These are phyloP conservation scores for Linderina pennispora DNA, from an alignment of 192 early-diverging fungal genomes.

Conservation along the genomic window DNA sequence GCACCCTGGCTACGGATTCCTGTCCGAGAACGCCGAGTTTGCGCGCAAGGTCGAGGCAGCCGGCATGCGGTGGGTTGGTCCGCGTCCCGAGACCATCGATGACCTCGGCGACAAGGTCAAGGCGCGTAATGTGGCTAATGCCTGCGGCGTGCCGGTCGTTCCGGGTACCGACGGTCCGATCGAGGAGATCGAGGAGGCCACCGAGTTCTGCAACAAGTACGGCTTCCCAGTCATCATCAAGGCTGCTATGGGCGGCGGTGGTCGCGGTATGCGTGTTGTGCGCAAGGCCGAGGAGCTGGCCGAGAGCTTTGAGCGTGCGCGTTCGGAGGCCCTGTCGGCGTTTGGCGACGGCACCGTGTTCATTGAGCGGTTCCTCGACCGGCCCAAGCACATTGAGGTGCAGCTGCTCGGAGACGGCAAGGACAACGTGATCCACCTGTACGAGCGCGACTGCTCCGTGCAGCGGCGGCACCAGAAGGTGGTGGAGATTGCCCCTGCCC, in stretches of 20 bases:
- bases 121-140: conserved; percentile 75
- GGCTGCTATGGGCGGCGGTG: conserved; percentile 94
- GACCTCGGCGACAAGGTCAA: conserved; percentile 93
- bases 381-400: conserved; percentile 94
- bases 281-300: conserved; percentile 64
- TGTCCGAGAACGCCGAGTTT: conserved; percentile 91
- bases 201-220: conserved; percentile 68
- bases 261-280: conserved; percentile 95
- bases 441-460: conserved; percentile 96
- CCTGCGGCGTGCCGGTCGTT: conserved; percentile 82
- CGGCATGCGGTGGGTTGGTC: conserved; percentile 91
- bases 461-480: conserved; percentile 98
- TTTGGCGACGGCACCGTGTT: conserved; percentile 98
- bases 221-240: conserved; percentile 97
- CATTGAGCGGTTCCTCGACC: conserved; percentile 88
- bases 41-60: conserved; percentile 82
- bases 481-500: conserved; percentile 85
- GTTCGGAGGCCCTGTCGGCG: conserved; percentile 81
- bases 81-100: conserved; percentile 75
- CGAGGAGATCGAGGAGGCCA: conserved; percentile 54
- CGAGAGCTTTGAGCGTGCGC: conserved; percentile 75
- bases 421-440: conserved; percentile 87
- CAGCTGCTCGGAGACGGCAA: conserved; percentile 83
- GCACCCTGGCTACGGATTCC: conserved; percentile 96
- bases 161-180: conserved; percentile 90